These are phyloP conservation scores for Edaphochlamys debaryana DNA, from an alignment of 139 green algal species.

Conservation along the genomic window DNA sequence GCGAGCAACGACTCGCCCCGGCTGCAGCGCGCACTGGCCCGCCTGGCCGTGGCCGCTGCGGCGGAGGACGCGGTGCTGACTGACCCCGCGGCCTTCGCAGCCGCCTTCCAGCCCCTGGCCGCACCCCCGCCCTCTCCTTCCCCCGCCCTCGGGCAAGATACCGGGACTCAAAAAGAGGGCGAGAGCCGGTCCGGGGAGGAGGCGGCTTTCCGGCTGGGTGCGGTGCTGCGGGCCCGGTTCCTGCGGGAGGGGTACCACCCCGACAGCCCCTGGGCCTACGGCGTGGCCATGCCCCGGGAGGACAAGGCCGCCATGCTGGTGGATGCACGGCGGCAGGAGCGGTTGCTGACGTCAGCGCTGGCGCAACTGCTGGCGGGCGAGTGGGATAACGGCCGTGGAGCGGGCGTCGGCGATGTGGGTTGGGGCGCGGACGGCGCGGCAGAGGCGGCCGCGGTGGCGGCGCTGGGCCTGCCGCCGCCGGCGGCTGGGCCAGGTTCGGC, in stretches of 20 bases:
- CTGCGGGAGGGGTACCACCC: conserved; percentile 39
- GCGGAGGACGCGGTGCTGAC: neutral
- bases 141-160: neutral
- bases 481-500: neutral
- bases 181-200: too few relatives aligned
- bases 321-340: neutral
- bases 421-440: neutral
- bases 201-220: too few relatives aligned
- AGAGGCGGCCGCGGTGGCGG: neutral
- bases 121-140: neutral
- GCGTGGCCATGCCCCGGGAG: neutral
- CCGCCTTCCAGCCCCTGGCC: neutral
- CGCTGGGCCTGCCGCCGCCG: neutral
- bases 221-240: neutral
- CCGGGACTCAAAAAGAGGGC: too few relatives aligned
- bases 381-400: neutral
- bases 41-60: neutral
- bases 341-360: neutral
- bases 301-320: conserved; percentile 5
- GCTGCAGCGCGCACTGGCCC: neutral
- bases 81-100: neutral
- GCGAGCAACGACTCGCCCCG: neutral
- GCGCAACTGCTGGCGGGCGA: neutral
- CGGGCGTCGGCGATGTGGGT: neutral
- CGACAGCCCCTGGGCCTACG: neutral